phyloP scores from a whole-genome alignment of 768 basidiomycete genomes.

The Russula sp. region DNA sequence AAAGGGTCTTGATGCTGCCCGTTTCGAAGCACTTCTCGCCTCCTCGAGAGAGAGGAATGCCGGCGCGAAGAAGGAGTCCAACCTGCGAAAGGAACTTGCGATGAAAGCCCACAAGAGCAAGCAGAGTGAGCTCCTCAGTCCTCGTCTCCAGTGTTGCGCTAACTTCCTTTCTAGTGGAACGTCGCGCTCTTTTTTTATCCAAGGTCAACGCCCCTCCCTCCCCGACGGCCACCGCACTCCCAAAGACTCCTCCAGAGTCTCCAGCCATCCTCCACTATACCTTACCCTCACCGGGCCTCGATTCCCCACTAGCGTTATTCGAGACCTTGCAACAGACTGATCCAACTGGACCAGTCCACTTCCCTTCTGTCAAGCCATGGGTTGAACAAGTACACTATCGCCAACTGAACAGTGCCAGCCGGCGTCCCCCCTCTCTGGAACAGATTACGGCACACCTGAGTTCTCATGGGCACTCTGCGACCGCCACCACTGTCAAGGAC shows the following conservation, averaged over 20 bases:
- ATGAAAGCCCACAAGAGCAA: constrained; percentile 69
- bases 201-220: constrained; percentile 68
- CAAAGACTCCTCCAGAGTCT: constrained; percentile 68
- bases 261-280: constrained; percentile 66
- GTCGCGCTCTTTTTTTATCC: constrained; percentile 71
- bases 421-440: constrained; percentile 63
- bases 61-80: constrained; percentile 46
- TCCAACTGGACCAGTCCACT: constrained; percentile 27
- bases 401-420: constrained; percentile 26
- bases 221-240: constrained; percentile 52
- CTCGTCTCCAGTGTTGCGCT: constrained; percentile 1
- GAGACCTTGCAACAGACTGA: constrained; percentile 41
- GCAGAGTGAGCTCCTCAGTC: constrained; percentile 52
- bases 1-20: constrained; percentile 58
- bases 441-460: constrained; percentile 68
- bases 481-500: constrained; percentile 26
- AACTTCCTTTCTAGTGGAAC: constrained; percentile 51
- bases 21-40: constrained; percentile 62
- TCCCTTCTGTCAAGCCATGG: constrained; percentile 44
- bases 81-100: constrained; percentile 73
- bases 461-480: constrained; percentile 38
- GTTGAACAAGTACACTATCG: constrained; percentile 68
- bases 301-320: constrained; percentile 59
- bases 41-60: constrained; percentile 57
- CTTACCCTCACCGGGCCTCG: constrained; percentile 64